Conservation (phyloP, 805 yeast genomes). For the Brettanomyces anomalus region DNA sequence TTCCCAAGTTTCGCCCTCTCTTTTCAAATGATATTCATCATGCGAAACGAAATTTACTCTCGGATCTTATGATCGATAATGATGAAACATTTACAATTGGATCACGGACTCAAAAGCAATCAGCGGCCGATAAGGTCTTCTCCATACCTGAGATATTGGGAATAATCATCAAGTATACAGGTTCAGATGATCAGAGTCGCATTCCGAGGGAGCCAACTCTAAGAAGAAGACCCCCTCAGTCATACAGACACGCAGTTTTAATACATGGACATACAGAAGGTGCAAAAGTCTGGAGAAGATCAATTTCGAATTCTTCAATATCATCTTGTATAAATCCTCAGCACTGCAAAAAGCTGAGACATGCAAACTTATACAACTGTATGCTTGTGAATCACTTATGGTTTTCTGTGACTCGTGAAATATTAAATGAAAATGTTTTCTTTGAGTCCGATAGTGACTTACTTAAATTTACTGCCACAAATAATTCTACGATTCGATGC, state of each 20-base stretch:
- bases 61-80: neutral
- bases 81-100: neutral
- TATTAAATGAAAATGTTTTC: conserved; percentile 45
- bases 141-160: conserved; percentile 68
- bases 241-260: conserved; percentile 60
- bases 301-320: conserved; percentile 9
- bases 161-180: conserved; percentile 54
- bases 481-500: neutral
- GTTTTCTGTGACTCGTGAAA: conserved; percentile 43
- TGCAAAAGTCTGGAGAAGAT: conserved; percentile 34
- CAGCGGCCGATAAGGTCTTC: conserved; percentile 33
- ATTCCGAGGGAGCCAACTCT: conserved; percentile 59
- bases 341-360: conserved; percentile 4
- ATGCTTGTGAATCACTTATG: conserved; percentile 62
- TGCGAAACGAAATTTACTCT: neutral
- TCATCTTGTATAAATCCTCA: conserved; percentile 2
- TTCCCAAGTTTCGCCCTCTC: neutral
- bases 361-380: conserved; percentile 46
- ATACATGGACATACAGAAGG: conserved; percentile 33
- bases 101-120: too few species aligned
- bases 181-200: conserved; percentile 31
- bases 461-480: conserved; percentile 9
- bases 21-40: neutral
- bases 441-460: conserved; percentile 41
- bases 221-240: conserved; percentile 57